These are phyloP conservation scores for Rosa chinensis DNA, from an alignment of 306 rosid species.

Conservation along the genomic window DNA sequence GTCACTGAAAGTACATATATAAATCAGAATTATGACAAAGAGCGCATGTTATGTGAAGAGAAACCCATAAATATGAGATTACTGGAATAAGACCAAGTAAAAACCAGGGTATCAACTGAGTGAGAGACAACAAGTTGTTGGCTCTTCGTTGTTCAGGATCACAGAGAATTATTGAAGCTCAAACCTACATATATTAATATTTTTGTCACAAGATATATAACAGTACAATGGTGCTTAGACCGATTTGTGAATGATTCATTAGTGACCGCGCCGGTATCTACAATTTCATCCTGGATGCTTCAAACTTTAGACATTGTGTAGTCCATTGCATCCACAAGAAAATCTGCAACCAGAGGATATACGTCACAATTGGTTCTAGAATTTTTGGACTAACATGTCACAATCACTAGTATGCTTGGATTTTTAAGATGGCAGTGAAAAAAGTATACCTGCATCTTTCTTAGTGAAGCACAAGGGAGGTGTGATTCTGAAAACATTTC, in stretches of 20 bases:
- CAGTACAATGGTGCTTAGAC: slow-evolving; percentile 19
- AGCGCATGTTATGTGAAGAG: not conserved
- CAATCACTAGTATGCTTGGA: not conserved
- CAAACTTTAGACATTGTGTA: slow-evolving; percentile 59
- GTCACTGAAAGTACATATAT: not conserved
- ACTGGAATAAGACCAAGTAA: not conserved
- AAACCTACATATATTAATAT: slow-evolving; percentile 24
- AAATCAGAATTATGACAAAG: not conserved
- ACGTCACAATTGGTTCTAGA: not conserved
- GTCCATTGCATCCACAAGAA: slow-evolving; percentile 79
- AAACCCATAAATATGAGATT: not conserved
- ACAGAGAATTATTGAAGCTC: slow-evolving; percentile 19
- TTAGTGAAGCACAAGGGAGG: slow-evolving; percentile 90
- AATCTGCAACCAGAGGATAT: slow-evolving; percentile 56
- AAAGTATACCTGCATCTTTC: slow-evolving; percentile 79
- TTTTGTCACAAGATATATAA: slow-evolving; percentile 12
- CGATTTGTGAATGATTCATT: slow-evolving; percentile 6
- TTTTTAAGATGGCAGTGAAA: not conserved
- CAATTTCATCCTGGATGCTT: slow-evolving; percentile 30
- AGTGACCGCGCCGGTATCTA: slow-evolving; percentile 19
- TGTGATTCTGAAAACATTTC: slow-evolving; percentile 88
- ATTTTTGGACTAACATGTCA: not conserved
- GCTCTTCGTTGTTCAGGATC: slow-evolving; percentile 39
- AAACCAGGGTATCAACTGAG: slow-evolving; percentile 8
- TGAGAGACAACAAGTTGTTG: slow-evolving; percentile 70